A percentile compares a stretch with the other conserved stretches of the same genome.
Conservation (phyloP, 768 basidiomycete species). For the Tricholoma saponaceum region DNA sequence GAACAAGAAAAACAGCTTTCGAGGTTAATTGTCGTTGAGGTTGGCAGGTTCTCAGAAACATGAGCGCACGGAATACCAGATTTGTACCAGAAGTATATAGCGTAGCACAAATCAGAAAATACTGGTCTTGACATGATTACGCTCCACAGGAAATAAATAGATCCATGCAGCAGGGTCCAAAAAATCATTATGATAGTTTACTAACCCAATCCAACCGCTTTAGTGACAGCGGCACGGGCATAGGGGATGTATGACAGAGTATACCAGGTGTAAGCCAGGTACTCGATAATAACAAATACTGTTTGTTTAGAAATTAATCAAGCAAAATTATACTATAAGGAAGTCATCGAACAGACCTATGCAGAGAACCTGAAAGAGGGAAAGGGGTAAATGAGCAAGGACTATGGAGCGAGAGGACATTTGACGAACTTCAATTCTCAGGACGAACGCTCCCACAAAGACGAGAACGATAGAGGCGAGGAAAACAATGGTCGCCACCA, state of each 20-base stretch:
- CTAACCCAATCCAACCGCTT: slow-evolving; percentile 50
- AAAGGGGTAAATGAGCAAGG: background rate
- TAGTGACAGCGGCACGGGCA: slow-evolving; percentile 71
- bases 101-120: background rate
- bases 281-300: slow-evolving; percentile 92
- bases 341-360: slow-evolving; percentile 43
- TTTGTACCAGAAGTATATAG: background rate
- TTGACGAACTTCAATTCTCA: slow-evolving; percentile 56
- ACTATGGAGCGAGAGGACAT: background rate
- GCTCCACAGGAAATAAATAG: background rate
- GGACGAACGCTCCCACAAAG: slow-evolving; percentile 82
- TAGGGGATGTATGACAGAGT: slow-evolving; percentile 88
- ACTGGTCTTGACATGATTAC: background rate
- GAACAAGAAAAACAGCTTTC: slow-evolving; percentile 80
- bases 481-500: slow-evolving; percentile 77
- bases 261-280: slow-evolving; percentile 91
- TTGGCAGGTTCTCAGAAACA: background rate
- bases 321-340: background rate
- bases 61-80: no score
- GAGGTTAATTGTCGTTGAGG: slow-evolving; percentile 41
- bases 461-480: slow-evolving; percentile 77
- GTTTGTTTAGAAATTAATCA: slow-evolving; percentile 5
- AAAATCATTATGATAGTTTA: background rate
- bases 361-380: slow-evolving; percentile 52
- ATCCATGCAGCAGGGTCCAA: background rate